Conservation (phyloP, 208 protist genomes). For the Leishmania major region DNA sequence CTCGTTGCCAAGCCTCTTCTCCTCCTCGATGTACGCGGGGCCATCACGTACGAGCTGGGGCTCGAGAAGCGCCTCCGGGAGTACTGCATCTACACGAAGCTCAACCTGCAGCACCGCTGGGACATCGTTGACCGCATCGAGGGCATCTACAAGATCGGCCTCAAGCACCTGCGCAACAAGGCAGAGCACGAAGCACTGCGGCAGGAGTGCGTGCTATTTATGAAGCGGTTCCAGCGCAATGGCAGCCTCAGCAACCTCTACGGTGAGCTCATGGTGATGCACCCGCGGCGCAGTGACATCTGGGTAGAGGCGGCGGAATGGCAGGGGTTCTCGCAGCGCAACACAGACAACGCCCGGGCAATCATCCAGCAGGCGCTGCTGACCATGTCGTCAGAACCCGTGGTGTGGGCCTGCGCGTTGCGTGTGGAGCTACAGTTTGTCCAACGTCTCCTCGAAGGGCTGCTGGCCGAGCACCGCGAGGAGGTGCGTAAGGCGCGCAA, state of each 20-base stretch:
- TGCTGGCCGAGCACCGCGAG: constrained; percentile 45
- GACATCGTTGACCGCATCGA: constrained; percentile 81
- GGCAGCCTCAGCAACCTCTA: constrained; percentile 73
- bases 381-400: constrained; percentile 49
- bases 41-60: constrained; percentile 73
- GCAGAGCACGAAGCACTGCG: constrained; percentile 61
- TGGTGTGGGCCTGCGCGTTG: constrained; percentile 74
- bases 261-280: constrained; percentile 69
- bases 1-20: constrained; percentile 88
- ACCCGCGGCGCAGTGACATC: constrained; percentile 63
- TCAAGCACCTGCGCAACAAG: constrained; percentile 68
- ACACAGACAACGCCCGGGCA: constrained; percentile 75
- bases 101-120: constrained; percentile 83
- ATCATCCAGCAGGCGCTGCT: constrained; percentile 83
- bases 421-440: constrained; percentile 80
- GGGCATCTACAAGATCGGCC: constrained; percentile 78
- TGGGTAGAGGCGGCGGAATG: constrained; percentile 85
- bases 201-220: constrained; percentile 61
- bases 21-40: constrained; percentile 80
- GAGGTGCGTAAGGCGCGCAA: constrained; percentile 31
- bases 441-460: constrained; percentile 45
- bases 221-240: constrained; percentile 64
- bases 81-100: constrained; percentile 71
- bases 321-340: constrained; percentile 57
- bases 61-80: constrained; percentile 66